Base-by-base conservation (phyloP, 2,329 filamentous ascomycete species). In the Hymenoscyphus fructigenus region DNA sequence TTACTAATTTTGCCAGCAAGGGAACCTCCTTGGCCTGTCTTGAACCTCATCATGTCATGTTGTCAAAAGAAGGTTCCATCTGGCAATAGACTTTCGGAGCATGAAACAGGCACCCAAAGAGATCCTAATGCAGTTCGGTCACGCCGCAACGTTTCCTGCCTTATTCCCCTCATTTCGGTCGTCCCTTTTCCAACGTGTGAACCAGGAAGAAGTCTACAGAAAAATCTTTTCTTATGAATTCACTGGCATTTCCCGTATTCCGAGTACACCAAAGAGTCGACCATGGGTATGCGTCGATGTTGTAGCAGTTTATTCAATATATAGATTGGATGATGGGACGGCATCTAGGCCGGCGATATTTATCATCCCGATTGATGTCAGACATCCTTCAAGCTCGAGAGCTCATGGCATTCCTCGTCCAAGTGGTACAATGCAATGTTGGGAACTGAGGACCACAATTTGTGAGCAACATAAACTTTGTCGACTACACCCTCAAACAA, bases 61-160 rank as follows among this genome's bases (percentile, higher is more conserved):
- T 59, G 57, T 59, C 57, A 59, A 59, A 59, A 23, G 57, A 14
- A 34, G 29, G 20, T 59, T 41, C 56, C 5, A 12, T 32, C 55
- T 28, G 17, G 15, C 26, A 50, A 50, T 50, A 50, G 44, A 50
- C 44, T 50, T 26, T 50, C 20, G 44, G 44, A 26, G 44, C 44
- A 20, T 50, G 44, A 50, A 50, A 50, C 44, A 50, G 44, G 44
- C 12, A 50, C 44, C 44, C 34, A 36, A 36, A 36, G 34, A 10
- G 34, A 26, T 23, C 44, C 10, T 23, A 23, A 23, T 50, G 20
- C 44, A 26, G 20, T 2, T 50, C 44, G n/a, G 44, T 50, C 7
- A 50, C n/a, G 44, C 44, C 44, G n/a, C 26, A 23, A 23, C 44
- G 5, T 23, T 50, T 47, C 20, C 44, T 50, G 44, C 44, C 20